Evolutionary conservation across 2,329 filamentous ascomycete genomes (phyloP).

Genomic region (Metarhizium album): DNA sequence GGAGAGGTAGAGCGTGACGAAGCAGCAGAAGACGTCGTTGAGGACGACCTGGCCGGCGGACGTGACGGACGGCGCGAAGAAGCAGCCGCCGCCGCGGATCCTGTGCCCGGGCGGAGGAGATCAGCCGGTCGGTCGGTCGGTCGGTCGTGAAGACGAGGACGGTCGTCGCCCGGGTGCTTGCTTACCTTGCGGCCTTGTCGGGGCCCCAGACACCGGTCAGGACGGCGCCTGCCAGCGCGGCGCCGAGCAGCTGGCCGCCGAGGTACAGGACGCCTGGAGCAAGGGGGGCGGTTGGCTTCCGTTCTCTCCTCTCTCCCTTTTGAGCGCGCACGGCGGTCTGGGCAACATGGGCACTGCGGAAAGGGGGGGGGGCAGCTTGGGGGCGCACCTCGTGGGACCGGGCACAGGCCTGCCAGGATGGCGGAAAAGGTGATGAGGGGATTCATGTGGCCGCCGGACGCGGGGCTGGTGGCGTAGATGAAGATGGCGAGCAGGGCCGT

Average conservation of each 20-base stretch:
- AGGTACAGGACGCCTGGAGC: conserved; percentile 31
- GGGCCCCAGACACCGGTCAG: conserved; percentile 24
- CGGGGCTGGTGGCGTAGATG: conserved; percentile 37
- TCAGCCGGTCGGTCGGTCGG: no score
- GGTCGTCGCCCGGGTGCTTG: no score
- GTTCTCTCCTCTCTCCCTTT: no score
- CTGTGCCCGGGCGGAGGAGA: no score
- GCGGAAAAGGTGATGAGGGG: conserved; percentile 42
- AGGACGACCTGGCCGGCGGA: conserved; percentile 30
- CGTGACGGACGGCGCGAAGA: conserved; percentile 24
- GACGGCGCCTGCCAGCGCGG: conserved; percentile 31
- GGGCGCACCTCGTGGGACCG: conserved; percentile 30
- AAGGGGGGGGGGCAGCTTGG: no score
- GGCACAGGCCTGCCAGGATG: conserved; percentile 37
- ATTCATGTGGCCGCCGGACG: conserved; percentile 41
- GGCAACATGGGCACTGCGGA: no score
- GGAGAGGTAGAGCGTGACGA: conserved; percentile 25
- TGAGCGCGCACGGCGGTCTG: no score
- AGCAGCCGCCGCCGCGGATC: conserved; percentile 26
- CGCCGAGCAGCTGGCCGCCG: conserved; percentile 32
- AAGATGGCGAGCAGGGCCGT: conserved; percentile 32
- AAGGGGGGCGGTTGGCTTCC: no score
- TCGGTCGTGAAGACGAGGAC: no score
- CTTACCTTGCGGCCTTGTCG: conserved; percentile 18
- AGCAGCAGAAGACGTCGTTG: conserved; percentile 33